Conservation (phyloP, 176 grass and related monocot species). For the Coix lacrymajobi region DNA sequence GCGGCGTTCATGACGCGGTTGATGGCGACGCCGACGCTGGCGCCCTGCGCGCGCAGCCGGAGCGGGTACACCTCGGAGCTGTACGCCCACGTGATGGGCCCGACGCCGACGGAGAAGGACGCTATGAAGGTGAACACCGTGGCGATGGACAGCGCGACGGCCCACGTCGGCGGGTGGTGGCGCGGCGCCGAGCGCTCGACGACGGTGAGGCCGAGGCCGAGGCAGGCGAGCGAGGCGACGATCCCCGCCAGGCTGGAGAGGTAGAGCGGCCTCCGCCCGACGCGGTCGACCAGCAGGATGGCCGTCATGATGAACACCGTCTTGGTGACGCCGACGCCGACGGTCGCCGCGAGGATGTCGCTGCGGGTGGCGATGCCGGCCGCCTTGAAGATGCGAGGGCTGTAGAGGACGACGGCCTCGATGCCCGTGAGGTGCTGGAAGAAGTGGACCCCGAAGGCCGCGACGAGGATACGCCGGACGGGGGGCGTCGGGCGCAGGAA, state of each 20-base stretch:
- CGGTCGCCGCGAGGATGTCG: constrained; percentile 34
- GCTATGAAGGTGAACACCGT: constrained; percentile 43
- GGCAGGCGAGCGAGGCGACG: constrained; percentile 28
- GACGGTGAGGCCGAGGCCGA: constrained; percentile 34
- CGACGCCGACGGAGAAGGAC: constrained; percentile 50
- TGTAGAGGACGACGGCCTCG: constrained; percentile 60
- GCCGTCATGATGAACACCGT: constrained; percentile 37
- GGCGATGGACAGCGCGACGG: constrained; percentile 13
- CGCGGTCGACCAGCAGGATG: constrained; percentile 40
- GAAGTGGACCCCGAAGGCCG: constrained; percentile 38
- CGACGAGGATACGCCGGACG: constrained; percentile 24
- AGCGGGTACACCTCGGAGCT: constrained; percentile 58
- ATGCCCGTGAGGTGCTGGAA: constrained; percentile 50
- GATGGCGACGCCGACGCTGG: constrained; percentile 47
- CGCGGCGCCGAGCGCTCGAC: constrained; percentile 21
- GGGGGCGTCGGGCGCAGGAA: constrained; percentile 36
- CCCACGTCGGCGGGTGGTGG: constrained; percentile 22
- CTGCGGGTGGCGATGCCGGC: constrained; percentile 32
- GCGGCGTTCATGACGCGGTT: constrained; percentile 45
- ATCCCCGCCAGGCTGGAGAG: constrained; percentile 44
- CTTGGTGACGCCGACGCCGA: constrained; percentile 45
- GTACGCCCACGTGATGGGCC: constrained; percentile 48
- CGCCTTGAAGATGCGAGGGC: constrained; percentile 50
- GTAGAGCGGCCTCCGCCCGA: constrained; percentile 27
- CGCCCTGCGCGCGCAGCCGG: constrained; percentile 43